Percentiles rank a stretch among this genome's conserved stretches.
These are phyloP conservation scores for Dendryphion nanum DNA, from an alignment of 2,329 filamentous ascomycete species.

Conservation along the genomic window DNA sequence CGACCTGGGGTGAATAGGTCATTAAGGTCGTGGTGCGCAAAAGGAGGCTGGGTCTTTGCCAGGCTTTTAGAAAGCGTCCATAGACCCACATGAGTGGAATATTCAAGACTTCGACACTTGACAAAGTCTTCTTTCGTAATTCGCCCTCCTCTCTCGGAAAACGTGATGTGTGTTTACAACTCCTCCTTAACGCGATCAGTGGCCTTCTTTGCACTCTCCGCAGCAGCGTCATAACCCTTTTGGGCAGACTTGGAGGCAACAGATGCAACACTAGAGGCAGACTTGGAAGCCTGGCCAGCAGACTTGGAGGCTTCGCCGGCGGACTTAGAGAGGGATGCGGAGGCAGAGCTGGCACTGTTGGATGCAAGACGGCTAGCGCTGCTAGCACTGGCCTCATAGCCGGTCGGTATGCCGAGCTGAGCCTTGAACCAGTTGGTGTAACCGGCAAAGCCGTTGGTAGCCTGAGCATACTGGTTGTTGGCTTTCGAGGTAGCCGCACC, in stretches of 20 bases:
- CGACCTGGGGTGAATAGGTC: too few species aligned
- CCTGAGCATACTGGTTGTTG: slow-evolving; percentile 68
- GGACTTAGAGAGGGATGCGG: slow-evolving; percentile 33
- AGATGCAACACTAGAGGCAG: slow-evolving; percentile 16
- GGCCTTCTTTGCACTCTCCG: slow-evolving; percentile 30
- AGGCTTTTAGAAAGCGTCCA: too few species aligned
- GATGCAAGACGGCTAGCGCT: too few species aligned
- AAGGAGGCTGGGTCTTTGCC: too few species aligned
- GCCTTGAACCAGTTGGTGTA: slow-evolving; percentile 45
- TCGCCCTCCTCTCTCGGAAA: too few species aligned
- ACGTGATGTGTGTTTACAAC: slow-evolving; percentile 40
- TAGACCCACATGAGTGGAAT: too few species aligned
- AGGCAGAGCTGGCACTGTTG: slow-evolving; percentile 32
- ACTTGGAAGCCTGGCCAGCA: slow-evolving; percentile 21
- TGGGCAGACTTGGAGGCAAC: slow-evolving; percentile 25
- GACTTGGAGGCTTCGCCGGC: slow-evolving; percentile 28
- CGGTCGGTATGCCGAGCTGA: slow-evolving; percentile 46
- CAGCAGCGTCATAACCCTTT: slow-evolving; percentile 32
- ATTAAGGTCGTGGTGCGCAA: too few species aligned
- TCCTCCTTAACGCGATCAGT: slow-evolving; percentile 44
- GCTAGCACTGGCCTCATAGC: slow-evolving; percentile 23
- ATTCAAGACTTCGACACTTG: too few species aligned
- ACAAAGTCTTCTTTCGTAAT: too few species aligned
- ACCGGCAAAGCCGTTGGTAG: slow-evolving; percentile 56
- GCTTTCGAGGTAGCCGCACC: slow-evolving; percentile 54